Conservation (phyloP, 805 yeast species). For the Metschnikowia hibisci region DNA sequence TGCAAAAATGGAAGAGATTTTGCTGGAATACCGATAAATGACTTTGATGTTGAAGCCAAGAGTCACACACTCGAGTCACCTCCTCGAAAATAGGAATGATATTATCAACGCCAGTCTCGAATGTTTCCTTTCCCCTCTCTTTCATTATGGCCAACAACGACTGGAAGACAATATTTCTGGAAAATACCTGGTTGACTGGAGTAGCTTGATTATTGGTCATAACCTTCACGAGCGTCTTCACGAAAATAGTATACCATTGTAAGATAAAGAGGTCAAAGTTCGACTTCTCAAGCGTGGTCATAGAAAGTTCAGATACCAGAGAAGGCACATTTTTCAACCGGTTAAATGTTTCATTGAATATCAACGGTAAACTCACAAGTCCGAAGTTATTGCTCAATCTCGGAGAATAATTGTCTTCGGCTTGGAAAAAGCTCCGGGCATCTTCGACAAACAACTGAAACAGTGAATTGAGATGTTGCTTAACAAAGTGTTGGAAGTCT, state of each 20-base stretch:
- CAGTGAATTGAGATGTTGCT: constrained; percentile 16
- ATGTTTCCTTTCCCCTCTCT: constrained; percentile 5
- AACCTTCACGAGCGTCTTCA: constrained; percentile 35
- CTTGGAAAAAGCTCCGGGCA: constrained; percentile 13
- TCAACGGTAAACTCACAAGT: constrained; percentile 46
- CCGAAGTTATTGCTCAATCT: constrained; percentile 49
- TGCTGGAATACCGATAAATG: constrained; percentile 15
- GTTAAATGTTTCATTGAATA: constrained; percentile 35
- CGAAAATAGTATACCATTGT: constrained; percentile 45
- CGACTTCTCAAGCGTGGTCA: constrained; percentile 22
- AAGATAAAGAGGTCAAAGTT: constrained; percentile 36
- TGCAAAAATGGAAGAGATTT: constrained; percentile 15
- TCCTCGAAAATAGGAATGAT: constrained; percentile 10
- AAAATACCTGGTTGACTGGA: not conserved
- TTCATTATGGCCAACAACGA: constrained; percentile 24
- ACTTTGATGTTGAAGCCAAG: constrained; percentile 19
- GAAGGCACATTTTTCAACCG: not conserved
- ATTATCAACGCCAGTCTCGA: not conserved
- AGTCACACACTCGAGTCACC: constrained; percentile 13
- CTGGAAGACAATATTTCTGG: constrained; percentile 20
- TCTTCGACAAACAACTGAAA: constrained; percentile 14
- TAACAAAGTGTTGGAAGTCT: constrained; percentile 18
- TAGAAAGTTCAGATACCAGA: constrained; percentile 9
- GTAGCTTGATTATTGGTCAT: constrained; percentile 16
- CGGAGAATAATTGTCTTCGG: constrained; percentile 4